phyloP scores from a whole-genome alignment of 2,329 filamentous ascomycete species.

The Pseudofabraea citricarpa region DNA sequence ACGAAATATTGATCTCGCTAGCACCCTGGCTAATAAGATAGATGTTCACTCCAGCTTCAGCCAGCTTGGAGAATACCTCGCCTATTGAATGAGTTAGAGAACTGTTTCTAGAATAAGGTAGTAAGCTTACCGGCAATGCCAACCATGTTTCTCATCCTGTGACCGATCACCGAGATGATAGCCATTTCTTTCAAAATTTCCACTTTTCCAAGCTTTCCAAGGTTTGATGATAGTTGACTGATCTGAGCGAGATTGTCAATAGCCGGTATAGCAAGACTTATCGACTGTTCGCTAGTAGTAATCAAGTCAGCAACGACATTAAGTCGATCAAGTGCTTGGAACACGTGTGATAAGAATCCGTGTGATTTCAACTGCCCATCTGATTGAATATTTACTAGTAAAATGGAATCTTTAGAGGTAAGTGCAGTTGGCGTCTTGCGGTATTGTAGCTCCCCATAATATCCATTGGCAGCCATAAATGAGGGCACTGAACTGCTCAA shows the following conservation, averaged over 20 bases:
- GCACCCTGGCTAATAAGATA: conserved; percentile 49
- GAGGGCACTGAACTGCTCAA: conserved; percentile 9
- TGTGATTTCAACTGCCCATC: conserved; percentile 48
- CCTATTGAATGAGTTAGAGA: conserved; percentile 35
- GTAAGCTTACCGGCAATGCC: conserved; percentile 9
- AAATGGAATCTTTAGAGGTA: conserved; percentile 47
- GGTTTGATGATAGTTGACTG: conserved; percentile 31
- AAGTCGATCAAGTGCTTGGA: conserved; percentile 43
- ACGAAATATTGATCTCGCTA: conserved; percentile 20
- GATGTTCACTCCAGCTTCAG: conserved; percentile 47
- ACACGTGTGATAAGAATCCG: conserved; percentile 49
- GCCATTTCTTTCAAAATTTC: conserved; percentile 47
- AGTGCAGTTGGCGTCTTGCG: conserved; percentile 28
- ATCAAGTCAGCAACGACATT: conserved; percentile 47
- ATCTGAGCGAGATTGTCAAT: conserved; percentile 41
- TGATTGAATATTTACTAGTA: conserved; percentile 48
- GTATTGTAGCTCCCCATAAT: conserved; percentile 26
- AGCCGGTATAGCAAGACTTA: conserved; percentile 48
- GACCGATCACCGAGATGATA: conserved; percentile 46
- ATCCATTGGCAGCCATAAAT: conserved; percentile 11
- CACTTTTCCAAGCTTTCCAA: conserved; percentile 41
- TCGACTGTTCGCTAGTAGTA: conserved; percentile 40
- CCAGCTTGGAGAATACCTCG: conserved; percentile 44
- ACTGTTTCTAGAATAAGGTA: no score
- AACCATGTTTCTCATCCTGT: conserved; percentile 47